Base-by-base conservation (phyloP, 768 basidiomycete genomes). In the Suillus subalutaceus region DNA sequence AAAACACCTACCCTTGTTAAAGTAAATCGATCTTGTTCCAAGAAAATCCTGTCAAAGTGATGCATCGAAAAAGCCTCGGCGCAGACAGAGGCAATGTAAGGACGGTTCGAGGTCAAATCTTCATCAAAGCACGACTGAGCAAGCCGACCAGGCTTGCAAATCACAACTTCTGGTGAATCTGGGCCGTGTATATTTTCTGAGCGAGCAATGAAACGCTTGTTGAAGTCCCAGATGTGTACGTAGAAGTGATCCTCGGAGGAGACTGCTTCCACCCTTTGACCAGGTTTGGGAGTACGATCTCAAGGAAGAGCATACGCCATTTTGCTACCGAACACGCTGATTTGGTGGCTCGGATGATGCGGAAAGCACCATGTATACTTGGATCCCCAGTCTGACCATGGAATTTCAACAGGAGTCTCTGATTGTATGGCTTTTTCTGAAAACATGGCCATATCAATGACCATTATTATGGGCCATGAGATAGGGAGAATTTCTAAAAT, bases 141-240 rank as follows among this genome's bases (percentile, higher is more conserved):
- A 38, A 23, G 3, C 23, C 37, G 4, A 23, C 37, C 57, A 38
- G 57, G 35, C 57, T 23, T 58, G 37, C 57, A 7, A 5, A 58
- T 16, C 37, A 37, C 13, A 38, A 38, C 6, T 23, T 5, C 37
- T 38, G 57, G 7, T 15, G 37, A 37, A 20, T n/a, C 4, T 6
- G 20, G 37, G 37, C 38, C 37, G 15, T 35, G 12, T 3, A 0
- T 38, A 38, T 38, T 38, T 15, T 38, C 12, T 15, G 20, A n/a
- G 13, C 56, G 56, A 38, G 56, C n/a, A 23, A 57, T 23, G 13
- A 57, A 6, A 23, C 56, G 56, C n/a, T 57, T 38, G 23, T 57
- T 57, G 37, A 57, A 57, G 56, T 57, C 56, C 56, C 56, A 57
- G n/a, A 57, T 57, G 56, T 57, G 56, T 37, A 57, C 37, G 37